Percentiles rank a stretch among this genome's conserved stretches.
phyloP scores from a whole-genome alignment of 2,329 filamentous ascomycete genomes.

The Emydomyces testavorans region DNA sequence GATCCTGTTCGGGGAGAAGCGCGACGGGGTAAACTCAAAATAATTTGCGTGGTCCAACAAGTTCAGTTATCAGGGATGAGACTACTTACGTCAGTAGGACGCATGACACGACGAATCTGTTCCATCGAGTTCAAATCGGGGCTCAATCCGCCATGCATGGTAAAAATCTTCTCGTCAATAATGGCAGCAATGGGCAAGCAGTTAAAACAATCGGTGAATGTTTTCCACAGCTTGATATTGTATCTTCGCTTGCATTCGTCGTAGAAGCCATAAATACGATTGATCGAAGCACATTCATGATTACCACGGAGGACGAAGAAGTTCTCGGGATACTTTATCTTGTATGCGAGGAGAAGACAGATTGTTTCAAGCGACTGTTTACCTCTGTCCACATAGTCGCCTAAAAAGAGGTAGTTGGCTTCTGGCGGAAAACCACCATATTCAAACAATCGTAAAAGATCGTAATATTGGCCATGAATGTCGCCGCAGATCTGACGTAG shows the following conservation, averaged over 20 bases:
- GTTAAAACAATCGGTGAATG: constrained; percentile 99
- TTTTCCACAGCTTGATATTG: constrained; percentile 99
- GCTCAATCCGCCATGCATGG: constrained; percentile 96
- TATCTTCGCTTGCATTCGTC: constrained; percentile 98
- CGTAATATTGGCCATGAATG: constrained; percentile 98
- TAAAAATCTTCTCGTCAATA: constrained; percentile 99
- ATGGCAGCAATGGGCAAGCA: constrained; percentile 96
- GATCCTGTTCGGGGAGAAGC: neutral
- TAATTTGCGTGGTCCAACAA: constrained; percentile 5
- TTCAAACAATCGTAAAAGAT: constrained; percentile 92
- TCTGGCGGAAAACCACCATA: constrained; percentile 97
- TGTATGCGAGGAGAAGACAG: constrained; percentile 91
- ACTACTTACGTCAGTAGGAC: constrained; percentile 84
- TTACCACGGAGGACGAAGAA: constrained; percentile 98
- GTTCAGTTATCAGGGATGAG: no score
- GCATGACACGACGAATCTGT: constrained; percentile 97
- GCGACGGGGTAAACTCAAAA: constrained; percentile 14
- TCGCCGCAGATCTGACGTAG: constrained; percentile 80
- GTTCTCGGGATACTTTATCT: constrained; percentile 99
- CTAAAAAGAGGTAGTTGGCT: constrained; percentile 98
- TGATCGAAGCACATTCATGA: constrained; percentile 98
- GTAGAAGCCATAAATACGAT: constrained; percentile 99
- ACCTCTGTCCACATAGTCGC: constrained; percentile 96
- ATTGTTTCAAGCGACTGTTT: constrained; percentile 99
- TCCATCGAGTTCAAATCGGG: constrained; percentile 99